phyloP scores from a whole-genome alignment of 2,329 filamentous ascomycete species.

The Colletotrichum salicis region DNA sequence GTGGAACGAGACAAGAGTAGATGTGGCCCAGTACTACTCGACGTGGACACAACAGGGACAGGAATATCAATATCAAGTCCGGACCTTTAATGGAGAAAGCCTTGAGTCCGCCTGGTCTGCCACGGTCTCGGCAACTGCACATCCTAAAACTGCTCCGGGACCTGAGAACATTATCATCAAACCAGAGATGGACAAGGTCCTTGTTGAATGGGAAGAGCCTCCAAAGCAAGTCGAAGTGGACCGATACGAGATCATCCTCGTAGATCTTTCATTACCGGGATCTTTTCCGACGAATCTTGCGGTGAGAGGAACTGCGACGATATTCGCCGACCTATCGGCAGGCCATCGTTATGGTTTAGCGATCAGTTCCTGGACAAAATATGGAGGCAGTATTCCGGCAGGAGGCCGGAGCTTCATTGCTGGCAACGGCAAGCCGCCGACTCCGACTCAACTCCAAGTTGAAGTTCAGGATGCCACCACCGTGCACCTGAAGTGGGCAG shows the following conservation, averaged over 20 bases:
- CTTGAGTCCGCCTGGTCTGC: constrained; percentile 30
- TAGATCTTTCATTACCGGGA: neutral
- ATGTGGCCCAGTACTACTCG: constrained; percentile 5
- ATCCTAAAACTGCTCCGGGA: neutral
- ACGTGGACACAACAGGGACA: constrained; percentile 19
- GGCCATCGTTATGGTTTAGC: neutral
- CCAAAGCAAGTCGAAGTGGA: neutral
- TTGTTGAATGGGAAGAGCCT: neutral
- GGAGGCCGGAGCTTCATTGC: constrained; percentile 6
- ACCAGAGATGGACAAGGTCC: constrained; percentile 20
- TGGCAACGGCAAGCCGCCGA: constrained; percentile 1
- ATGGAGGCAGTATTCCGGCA: constrained; percentile 5
- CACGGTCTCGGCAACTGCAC: neutral
- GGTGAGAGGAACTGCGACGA: neutral
- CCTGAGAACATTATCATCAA: neutral
- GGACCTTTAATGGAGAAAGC: constrained; percentile 21
- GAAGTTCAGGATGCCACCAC: neutral
- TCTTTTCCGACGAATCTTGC: neutral
- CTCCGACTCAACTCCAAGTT: neutral
- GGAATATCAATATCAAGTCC: constrained; percentile 30
- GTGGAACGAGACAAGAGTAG: constrained; percentile 13
- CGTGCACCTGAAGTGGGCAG: constrained; percentile 1
- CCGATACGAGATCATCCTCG: neutral
- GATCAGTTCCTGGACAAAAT: constrained; percentile 11
- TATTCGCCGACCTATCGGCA: neutral